Evolutionary conservation across 768 basidiomycete species (phyloP).

Genomic region (Sporobolomyces phaffii): DNA sequence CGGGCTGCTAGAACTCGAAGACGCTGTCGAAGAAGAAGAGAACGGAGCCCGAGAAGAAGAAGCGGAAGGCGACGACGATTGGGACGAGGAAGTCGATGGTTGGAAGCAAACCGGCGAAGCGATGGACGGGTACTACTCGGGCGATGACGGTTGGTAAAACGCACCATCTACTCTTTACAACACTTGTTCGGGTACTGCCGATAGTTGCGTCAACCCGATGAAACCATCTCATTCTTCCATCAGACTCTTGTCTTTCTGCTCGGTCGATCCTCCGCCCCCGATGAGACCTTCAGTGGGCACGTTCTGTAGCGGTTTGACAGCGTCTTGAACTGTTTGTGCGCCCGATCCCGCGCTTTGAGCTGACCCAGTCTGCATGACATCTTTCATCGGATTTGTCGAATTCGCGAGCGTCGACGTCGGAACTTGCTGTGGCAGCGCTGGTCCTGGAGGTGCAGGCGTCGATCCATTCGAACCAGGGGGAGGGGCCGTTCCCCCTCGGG

Average conservation of each 20-base stretch:
- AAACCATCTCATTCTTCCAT: not conserved
- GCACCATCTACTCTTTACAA: too few relatives aligned
- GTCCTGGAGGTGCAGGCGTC: not conserved
- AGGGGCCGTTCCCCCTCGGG: not conserved
- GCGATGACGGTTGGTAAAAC: not conserved
- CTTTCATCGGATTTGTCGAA: not conserved
- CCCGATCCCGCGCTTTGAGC: constrained; percentile 3
- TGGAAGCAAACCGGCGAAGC: constrained; percentile 32
- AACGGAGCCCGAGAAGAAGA: not conserved
- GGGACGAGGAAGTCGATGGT: constrained; percentile 34
- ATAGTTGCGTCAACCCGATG: not conserved
- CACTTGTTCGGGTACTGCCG: too few relatives aligned
- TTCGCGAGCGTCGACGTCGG: not conserved
- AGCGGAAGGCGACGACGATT: constrained; percentile 34
- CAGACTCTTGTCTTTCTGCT: constrained; percentile 13
- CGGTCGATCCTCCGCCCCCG: not conserved
- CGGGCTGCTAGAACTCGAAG: constrained; percentile 21
- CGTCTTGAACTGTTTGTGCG: not conserved
- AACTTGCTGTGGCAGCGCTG: not conserved
- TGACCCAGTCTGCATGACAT: not conserved
- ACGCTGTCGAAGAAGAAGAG: constrained; percentile 1
- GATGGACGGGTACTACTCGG: constrained; percentile 36
- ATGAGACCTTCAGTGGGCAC: not conserved
- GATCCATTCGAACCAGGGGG: not conserved
- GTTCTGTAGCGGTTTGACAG: constrained; percentile 15